Base-by-base conservation (phyloP, 768 basidiomycete genomes). In the Rhodosporidiobolus odoratus region DNA sequence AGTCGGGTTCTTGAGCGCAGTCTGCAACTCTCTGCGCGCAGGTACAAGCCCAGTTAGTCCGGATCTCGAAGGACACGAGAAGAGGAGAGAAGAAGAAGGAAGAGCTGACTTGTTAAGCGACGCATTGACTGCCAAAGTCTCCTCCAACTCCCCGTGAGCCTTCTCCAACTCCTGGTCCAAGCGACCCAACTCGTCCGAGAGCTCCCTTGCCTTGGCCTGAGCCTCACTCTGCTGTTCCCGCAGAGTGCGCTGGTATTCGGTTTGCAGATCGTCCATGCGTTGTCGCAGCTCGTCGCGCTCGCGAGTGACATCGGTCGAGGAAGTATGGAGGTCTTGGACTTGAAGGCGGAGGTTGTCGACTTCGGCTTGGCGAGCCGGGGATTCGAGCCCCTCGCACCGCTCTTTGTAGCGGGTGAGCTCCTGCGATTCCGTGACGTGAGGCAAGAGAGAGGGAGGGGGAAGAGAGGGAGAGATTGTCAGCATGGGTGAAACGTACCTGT, bases 321-420 rank as follows among this genome's bases (percentile, higher is more conserved):
- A 34, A 17, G 65, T 4, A 13, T 43, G 53, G 34, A 73, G 75
- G 19, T 71, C 65, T 15, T 48, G 25, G 27, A 73, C 53, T 40
- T 77, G 75, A 19, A 37, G 12, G 9, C 75, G 75, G 19, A 77
- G 53, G 25, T 38, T 30, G 5, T 77, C 76, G 27, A 77, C 43
- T 37, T 77, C 76, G 38, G 65, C 58, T 50, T 66, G 62, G 5
- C 67, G 62, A 13, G 72, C 66, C 12, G 67, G 52, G n/a, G 84
- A 80, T 78, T 97, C 92, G 35, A 98, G 86, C 66, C 84, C 82
- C 53, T 87, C 82, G 77, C 92, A 94, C 54, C 87, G 80, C 57
- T 83, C 83, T 82, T 96, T 97, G 80, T 95, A 91, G 81, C 90
- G 94, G 74, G 85, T 89, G 66, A 97, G 82, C 78, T 98, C 96